Percentiles rank a stretch among this genome's conserved stretches.
Conservation (phyloP, 2,329 filamentous ascomycete species). For the Neofusicoccum umdonicola region DNA sequence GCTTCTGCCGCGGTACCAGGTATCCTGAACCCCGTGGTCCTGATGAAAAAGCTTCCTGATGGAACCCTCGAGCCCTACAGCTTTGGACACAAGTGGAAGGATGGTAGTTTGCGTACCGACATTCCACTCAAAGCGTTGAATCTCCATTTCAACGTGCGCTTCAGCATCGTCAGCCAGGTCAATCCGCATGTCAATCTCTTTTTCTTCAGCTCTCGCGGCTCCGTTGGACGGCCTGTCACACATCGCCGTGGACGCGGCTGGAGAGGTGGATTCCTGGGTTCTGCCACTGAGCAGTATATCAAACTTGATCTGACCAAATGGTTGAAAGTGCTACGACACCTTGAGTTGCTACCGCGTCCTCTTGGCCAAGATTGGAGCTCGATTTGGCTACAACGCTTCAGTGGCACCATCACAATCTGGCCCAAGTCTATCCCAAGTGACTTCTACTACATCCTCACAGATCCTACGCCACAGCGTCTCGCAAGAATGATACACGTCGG, state of each 20-base stretch:
- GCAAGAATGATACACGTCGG: constrained; percentile 88
- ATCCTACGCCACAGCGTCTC: constrained; percentile 72
- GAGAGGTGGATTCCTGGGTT: constrained; percentile 63
- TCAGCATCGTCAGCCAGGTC: constrained; percentile 82
- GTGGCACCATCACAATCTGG: constrained; percentile 95
- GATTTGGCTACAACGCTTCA: constrained; percentile 93
- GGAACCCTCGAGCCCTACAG: constrained; percentile 83
- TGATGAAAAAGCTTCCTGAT: constrained; percentile 80
- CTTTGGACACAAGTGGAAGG: constrained; percentile 99
- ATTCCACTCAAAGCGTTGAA: constrained; percentile 94
- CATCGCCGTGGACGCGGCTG: constrained; percentile 19
- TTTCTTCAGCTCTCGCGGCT: constrained; percentile 93
- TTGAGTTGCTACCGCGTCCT: constrained; percentile 86
- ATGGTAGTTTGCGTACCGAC: constrained; percentile 89
- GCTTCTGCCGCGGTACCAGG: constrained; percentile 94
- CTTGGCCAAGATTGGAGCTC: constrained; percentile 96
- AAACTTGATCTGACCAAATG: constrained; percentile 97
- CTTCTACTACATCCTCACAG: constrained; percentile 80
- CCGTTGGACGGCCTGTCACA: constrained; percentile 72
- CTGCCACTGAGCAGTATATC: constrained; percentile 87
- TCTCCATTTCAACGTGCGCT: constrained; percentile 97
- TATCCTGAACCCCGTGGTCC: constrained; percentile 90
- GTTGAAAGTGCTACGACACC: constrained; percentile 88
- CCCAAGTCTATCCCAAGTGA: constrained; percentile 76
- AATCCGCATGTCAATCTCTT: constrained; percentile 99